phyloP scores from a whole-genome alignment of 2,329 filamentous ascomycete genomes.

The Neofusicoccum umdonicola region DNA sequence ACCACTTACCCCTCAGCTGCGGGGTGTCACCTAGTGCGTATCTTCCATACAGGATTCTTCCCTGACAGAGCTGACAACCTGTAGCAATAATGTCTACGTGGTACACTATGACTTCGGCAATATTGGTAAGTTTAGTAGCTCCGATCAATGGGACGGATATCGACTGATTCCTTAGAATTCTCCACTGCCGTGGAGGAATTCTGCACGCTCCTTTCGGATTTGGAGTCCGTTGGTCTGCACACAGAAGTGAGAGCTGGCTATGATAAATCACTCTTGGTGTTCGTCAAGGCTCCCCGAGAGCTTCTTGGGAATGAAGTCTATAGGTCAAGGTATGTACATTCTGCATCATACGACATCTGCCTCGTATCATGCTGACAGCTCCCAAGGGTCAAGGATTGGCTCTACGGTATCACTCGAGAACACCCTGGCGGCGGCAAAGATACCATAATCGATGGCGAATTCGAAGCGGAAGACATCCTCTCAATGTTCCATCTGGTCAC shows the following conservation, averaged over 20 bases:
- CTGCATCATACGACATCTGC: neutral
- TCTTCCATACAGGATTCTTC: neutral
- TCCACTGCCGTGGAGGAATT: conserved; percentile 26
- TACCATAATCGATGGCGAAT: conserved; percentile 58
- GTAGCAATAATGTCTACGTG: conserved; percentile 31
- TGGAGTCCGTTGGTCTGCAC: conserved; percentile 29
- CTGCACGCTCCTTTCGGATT: conserved; percentile 24
- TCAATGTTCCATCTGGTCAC: conserved; percentile 77
- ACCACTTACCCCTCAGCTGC: neutral
- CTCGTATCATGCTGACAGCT: neutral
- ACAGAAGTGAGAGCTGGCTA: conserved; percentile 33
- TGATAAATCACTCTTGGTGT: conserved; percentile 29
- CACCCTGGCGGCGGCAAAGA: conserved; percentile 51
- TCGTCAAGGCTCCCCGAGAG: conserved; percentile 31
- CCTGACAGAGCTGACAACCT: neutral
- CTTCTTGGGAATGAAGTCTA: conserved; percentile 32
- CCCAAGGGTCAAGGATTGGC: conserved; percentile 75
- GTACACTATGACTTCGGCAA: conserved; percentile 31
- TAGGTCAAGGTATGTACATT: conserved; percentile 27
- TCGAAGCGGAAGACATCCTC: conserved; percentile 74
- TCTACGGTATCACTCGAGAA: conserved; percentile 68
- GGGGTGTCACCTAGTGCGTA: conserved; percentile 8
- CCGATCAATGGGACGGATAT: neutral
- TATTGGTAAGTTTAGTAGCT: conserved; percentile 24
- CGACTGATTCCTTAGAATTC: conserved; percentile 19